Conservation (phyloP, 169 alveolate genomes). For the Toxoplasma gondii region DNA sequence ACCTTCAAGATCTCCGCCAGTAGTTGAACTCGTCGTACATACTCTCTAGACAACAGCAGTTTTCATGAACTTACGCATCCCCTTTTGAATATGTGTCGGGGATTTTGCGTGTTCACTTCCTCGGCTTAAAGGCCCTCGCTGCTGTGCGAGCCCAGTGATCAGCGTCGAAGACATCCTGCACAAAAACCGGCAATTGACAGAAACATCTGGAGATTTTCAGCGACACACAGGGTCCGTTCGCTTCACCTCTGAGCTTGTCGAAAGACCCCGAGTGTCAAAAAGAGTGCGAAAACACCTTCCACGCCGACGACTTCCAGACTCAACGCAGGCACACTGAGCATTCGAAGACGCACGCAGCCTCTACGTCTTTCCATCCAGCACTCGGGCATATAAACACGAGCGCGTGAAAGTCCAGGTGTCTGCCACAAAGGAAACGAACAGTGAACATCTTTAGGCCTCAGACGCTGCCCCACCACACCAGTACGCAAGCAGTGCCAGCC, state of each 20-base stretch:
- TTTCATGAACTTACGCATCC: too few species aligned
- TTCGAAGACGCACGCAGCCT: neutral
- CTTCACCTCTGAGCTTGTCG: neutral
- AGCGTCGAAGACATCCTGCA: constrained; percentile 39
- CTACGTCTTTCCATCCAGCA: neutral
- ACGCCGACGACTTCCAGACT: neutral
- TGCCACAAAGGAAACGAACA: too few species aligned
- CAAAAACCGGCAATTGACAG: neutral
- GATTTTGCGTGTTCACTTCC: neutral
- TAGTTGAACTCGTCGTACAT: too few species aligned
- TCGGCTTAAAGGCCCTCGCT: neutral
- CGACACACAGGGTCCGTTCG: neutral
- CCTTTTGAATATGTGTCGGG: too few species aligned
- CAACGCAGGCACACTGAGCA: neutral
- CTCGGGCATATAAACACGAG: too few species aligned
- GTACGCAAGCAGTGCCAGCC: too few species aligned
- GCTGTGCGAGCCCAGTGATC: constrained; percentile 10
- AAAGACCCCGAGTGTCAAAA: neutral
- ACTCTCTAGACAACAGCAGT: too few species aligned
- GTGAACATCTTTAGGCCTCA: too few species aligned
- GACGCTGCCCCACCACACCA: too few species aligned
- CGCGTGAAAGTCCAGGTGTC: too few species aligned
- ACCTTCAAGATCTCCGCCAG: too few species aligned
- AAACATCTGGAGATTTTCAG: neutral
- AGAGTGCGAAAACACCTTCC: neutral